These are phyloP conservation scores for Metarhizium humberi DNA, from an alignment of 2,329 filamentous ascomycete genomes.

Conservation along the genomic window DNA sequence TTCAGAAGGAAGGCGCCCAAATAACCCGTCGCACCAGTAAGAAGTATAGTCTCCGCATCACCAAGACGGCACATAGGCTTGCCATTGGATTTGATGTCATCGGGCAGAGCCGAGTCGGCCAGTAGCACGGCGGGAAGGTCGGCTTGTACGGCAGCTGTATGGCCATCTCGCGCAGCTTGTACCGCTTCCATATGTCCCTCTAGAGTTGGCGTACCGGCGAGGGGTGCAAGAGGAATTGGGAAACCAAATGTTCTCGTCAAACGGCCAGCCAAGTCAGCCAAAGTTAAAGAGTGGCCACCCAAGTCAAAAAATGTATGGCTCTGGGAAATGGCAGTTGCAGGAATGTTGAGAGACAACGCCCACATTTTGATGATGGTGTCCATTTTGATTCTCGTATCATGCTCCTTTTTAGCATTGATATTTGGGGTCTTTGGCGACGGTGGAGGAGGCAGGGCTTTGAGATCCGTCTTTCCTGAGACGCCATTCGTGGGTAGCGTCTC, in stretches of 20 bases:
- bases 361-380: constrained; percentile 63
- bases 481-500: constrained; percentile 63
- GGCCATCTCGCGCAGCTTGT: constrained; percentile 60
- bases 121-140: constrained; percentile 62
- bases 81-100: constrained; percentile 54
- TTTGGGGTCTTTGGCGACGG: constrained; percentile 38
- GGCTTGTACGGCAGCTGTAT: constrained; percentile 65
- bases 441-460: constrained; percentile 61
- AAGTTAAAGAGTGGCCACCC: constrained; percentile 66
- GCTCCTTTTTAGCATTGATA: constrained; percentile 32
- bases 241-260: constrained; percentile 64
- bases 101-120: constrained; percentile 56
- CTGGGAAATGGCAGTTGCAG: constrained; percentile 50
- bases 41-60: constrained; percentile 57
- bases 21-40: constrained; percentile 71
- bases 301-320: constrained; percentile 76
- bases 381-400: constrained; percentile 55
- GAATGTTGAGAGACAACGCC: constrained; percentile 61
- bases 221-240: constrained; percentile 58
- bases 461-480: constrained; percentile 71
- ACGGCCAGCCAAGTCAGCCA: constrained; percentile 68
- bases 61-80: constrained; percentile 48
- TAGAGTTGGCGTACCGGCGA: constrained; percentile 63
- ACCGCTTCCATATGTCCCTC: constrained; percentile 64
- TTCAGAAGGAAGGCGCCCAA: constrained; percentile 66